Evolutionary conservation across 371 early-diverging fungal genomes (phyloP), one percentile per base, ranked within the genome.

Genomic region (Rhizomucor miehei): DNA sequence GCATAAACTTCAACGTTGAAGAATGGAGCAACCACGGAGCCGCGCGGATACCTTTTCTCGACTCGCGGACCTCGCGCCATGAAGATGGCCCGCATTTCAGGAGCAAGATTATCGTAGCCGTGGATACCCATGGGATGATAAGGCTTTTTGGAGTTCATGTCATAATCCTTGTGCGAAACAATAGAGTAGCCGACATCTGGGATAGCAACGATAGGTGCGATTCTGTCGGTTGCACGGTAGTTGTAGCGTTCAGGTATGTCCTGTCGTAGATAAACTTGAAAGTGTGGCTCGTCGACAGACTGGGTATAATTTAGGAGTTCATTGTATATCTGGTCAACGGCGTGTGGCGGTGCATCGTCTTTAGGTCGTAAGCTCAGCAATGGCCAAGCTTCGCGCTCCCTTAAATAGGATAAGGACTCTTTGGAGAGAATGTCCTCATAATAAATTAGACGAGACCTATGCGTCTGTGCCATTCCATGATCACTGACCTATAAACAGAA

Each of bases 51-150:
- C 2, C 23, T 40, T 9, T 48, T 37, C 11, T 57, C 36, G 57
- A 94, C 85, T 1, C 81, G 77, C 0, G 94, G 94, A 0, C 95
- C 95, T 19, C 66, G 61, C 3, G 92, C 95, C 56, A 94, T 60
- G 61, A 97, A 95, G 20, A 92, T 84, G 12, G 93, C 92, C 2
- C 87, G 81, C 95, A 97, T 97, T 19, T 89, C 87, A 1, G 71
- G 73, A 17, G 80, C 72, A 48, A 79, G 47, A 62, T 89, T 85
- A 62, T 94, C 90, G 67, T 92, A 96, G 1, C 98, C 98, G 69
- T 95, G 95, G 17, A 84, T 79, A 3, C 93, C 95, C 1, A 69
- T 62, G 3, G 74, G 67, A 11, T 62, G 57, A 44, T 67, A 65
- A 6, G 59, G 54, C 21, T 63, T 48, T 20, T 48, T 44, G n/a